Evolutionary conservation across 106 monocot genomes (phyloP), one percentile per base, ranked within the genome.

Genomic region (Apostasia shenzhenica): DNA sequence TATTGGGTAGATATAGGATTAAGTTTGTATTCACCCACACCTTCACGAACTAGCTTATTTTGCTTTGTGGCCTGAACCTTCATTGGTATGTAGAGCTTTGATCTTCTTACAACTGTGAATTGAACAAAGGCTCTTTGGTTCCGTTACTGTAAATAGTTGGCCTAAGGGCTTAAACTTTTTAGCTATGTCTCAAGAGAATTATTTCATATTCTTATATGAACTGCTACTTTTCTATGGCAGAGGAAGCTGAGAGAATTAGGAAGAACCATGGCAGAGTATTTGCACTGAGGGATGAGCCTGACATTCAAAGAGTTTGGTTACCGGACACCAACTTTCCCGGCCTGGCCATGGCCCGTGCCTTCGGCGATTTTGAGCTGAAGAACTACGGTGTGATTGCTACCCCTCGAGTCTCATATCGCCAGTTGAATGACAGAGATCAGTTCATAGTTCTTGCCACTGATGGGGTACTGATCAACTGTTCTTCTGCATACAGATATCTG

Each of bases 341-440:
- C 9, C 88, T 95, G 1, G 95, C 95, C 58, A 95, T 95, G 95
- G 79, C 91, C 2, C 83, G 95, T 26, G 88, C 95, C 13, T 85
- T 95, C 42, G 95, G 95, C 1, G 95, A 95, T 56, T 75, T 91
- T 45, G 73, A 82, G 80, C 81, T 95, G 1, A 95, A 95, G 61
- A 81, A 75, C 11, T 86, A 95, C 46, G 95, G 95, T n/a, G 91
- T 95, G 41, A 86, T 88, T 54, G 84, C 88, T 4, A 67, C 62
- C n/a, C 95, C 95, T 12, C 84, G 86, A 55, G 88, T 95, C 47
- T 76, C 84, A 0, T 84, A 84, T 61, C 91, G 77, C 48, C 71
- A 68, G 37, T 65, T 91, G 8, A 78, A 67, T 3, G 41, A 45
- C 44, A 48, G 63, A 13, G 95, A 95, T 41, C 91, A 74, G 49